These are phyloP conservation scores for Chalciporus piperatoides DNA, from an alignment of 1,284 basidiomycete genomes.

Conservation along the genomic window DNA sequence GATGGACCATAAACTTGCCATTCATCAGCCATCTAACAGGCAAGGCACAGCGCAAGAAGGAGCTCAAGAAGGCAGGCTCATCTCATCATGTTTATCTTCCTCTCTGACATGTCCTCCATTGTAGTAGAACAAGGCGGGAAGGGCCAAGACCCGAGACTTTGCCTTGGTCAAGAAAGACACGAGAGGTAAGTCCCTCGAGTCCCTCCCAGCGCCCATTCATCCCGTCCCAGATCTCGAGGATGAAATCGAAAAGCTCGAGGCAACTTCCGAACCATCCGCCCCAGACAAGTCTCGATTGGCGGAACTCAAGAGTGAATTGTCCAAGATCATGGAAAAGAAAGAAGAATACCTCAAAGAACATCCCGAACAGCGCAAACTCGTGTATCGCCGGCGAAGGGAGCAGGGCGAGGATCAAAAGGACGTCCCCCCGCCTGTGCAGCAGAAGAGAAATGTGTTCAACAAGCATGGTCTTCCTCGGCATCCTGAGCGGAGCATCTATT, in stretches of 20 bases:
- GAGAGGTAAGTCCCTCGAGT: slow-evolving; percentile 44
- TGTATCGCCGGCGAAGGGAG: slow-evolving; percentile 55
- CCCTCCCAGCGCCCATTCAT: slow-evolving; percentile 4
- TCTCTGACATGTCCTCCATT: slow-evolving; percentile 22
- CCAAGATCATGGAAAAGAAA: slow-evolving; percentile 79
- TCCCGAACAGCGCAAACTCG: slow-evolving; percentile 80
- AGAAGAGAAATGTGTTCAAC: slow-evolving; percentile 68
- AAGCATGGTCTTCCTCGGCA: slow-evolving; percentile 80
- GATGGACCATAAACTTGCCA: not conserved
- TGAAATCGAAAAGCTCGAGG: slow-evolving; percentile 64
- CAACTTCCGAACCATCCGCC: slow-evolving; percentile 38
- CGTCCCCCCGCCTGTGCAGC: slow-evolving; percentile 39
- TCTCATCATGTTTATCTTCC: slow-evolving; percentile 6
- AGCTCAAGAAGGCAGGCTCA: slow-evolving; percentile 76
- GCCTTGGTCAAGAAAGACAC: slow-evolving; percentile 87
- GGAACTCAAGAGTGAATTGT: slow-evolving; percentile 73
- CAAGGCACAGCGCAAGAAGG: slow-evolving; percentile 84
- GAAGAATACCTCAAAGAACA: slow-evolving; percentile 88
- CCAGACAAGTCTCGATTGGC: slow-evolving; percentile 54
- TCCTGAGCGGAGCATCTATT: slow-evolving; percentile 89
- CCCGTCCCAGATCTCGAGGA: slow-evolving; percentile 57
- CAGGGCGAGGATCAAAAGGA: slow-evolving; percentile 43
- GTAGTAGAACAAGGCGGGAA: slow-evolving; percentile 83
- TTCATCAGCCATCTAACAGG: slow-evolving; percentile 42
- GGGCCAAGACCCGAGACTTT: slow-evolving; percentile 77